These are phyloP conservation scores for Chrysochromulina parva DNA, from an alignment of 78 protist species.

Conservation along the genomic window DNA sequence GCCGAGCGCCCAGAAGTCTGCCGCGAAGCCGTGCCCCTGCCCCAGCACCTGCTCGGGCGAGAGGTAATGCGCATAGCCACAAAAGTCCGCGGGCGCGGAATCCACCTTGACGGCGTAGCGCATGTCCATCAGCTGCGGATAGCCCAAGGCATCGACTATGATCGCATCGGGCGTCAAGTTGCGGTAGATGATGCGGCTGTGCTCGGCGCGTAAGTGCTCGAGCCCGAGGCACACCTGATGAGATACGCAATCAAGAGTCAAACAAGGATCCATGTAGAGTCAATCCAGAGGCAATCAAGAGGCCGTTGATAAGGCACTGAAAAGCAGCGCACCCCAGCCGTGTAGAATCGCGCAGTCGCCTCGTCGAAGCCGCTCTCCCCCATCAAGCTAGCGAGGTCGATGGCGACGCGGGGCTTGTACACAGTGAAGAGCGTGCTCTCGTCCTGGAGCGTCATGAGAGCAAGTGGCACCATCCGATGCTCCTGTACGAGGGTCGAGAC, in stretches of 20 bases:
- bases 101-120: background rate
- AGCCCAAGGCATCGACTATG: background rate
- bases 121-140: background rate
- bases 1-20: conserved; percentile 57
- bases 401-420: background rate
- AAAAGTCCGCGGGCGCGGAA: background rate
- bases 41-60: conserved; percentile 55
- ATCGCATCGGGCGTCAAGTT: background rate
- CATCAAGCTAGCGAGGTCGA: background rate
- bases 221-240: background rate
- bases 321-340: background rate
- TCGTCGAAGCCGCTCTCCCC: background rate
- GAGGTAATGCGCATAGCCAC: conserved; percentile 54
- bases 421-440: background rate
- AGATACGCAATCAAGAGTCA: no score
- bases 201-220: background rate
- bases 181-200: background rate
- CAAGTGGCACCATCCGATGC: background rate
- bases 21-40: background rate
- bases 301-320: no score
- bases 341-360: background rate
- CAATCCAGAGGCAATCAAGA: no score
- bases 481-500: background rate
- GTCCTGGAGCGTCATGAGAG: background rate
- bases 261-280: no score